Percentiles rank a stretch among this genome's conserved stretches.
These are phyloP conservation scores for Paramecium sonneborni DNA, from an alignment of 73 alveolate species.

Conservation along the genomic window DNA sequence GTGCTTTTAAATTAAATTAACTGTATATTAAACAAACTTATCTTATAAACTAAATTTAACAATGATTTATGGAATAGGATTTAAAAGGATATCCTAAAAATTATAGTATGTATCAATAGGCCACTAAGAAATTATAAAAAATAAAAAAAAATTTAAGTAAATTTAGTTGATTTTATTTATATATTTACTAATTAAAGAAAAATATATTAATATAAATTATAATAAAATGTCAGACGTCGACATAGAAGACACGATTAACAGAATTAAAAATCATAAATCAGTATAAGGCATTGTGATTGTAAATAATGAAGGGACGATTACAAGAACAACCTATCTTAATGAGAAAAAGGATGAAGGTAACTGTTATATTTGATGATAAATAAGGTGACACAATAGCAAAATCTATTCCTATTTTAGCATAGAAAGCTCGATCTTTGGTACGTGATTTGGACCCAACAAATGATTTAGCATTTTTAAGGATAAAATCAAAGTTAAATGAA, in stretches of 20 bases:
- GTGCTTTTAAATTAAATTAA: too few species aligned
- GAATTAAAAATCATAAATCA: slow-evolving; percentile 63
- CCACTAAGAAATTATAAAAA: too few species aligned
- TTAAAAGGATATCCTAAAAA: too few species aligned
- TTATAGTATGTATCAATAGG: too few species aligned
- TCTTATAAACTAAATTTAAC: too few species aligned
- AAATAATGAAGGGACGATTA: slow-evolving; percentile 52
- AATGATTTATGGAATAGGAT: too few species aligned
- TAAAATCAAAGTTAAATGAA: slow-evolving; percentile 95
- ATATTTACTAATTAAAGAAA: not conserved
- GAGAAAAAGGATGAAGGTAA: slow-evolving; percentile 51
- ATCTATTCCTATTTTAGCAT: slow-evolving; percentile 77
- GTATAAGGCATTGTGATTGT: slow-evolving; percentile 37
- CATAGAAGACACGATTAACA: slow-evolving; percentile 53
- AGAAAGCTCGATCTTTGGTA: slow-evolving; percentile 86
- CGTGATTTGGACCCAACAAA: slow-evolving; percentile 88
- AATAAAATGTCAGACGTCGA: slow-evolving; percentile 29
- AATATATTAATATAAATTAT: not conserved
- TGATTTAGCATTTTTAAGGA: slow-evolving; percentile 95
- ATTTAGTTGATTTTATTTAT: not conserved
- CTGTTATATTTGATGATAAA: not conserved
- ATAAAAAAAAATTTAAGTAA: not conserved
- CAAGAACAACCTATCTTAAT: slow-evolving; percentile 39
- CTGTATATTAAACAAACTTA: too few species aligned
- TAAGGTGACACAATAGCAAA: slow-evolving; percentile 56